phyloP scores from a whole-genome alignment of 495 filamentous ascomycete genomes.

The Astrothelium subdiscretum region DNA sequence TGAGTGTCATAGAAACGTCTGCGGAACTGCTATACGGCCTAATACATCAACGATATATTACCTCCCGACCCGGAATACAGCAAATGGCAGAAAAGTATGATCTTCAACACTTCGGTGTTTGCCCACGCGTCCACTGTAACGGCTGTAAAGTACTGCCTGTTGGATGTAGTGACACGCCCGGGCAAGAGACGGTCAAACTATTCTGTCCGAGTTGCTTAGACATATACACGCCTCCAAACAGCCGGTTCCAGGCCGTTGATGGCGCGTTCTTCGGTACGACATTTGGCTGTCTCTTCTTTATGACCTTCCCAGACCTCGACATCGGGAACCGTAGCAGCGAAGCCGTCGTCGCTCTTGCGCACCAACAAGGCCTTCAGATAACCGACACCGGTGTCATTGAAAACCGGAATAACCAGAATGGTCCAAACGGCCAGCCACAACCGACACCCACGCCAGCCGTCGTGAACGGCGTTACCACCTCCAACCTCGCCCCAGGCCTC shows the following conservation, averaged over 20 bases:
- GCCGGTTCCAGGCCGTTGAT: conserved; percentile 93
- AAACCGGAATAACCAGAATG: neutral
- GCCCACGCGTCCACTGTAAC: conserved; percentile 81
- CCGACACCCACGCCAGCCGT: conserved; percentile 30
- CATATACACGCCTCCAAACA: conserved; percentile 94
- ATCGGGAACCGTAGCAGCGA: conserved; percentile 31
- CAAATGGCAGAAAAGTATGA: conserved; percentile 99
- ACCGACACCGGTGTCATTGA: neutral
- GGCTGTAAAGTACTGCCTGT: conserved; percentile 83
- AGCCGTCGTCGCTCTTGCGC: neutral
- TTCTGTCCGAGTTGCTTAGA: conserved; percentile 96
- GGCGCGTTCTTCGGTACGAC: conserved; percentile 97
- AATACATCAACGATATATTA: conserved; percentile 98
- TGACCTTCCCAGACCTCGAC: conserved; percentile 94
- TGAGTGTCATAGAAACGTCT: conserved; percentile 90
- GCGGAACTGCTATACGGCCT: conserved; percentile 95
- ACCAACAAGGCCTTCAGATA: neutral
- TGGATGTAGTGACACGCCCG: conserved; percentile 83
- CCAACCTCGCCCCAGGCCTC: conserved; percentile 79
- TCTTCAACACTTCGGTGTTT: conserved; percentile 84
- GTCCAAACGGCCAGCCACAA: conserved; percentile 20
- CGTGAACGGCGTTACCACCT: conserved; percentile 74
- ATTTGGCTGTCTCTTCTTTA: conserved; percentile 88
- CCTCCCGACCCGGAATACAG: conserved; percentile 90
- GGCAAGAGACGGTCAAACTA: conserved; percentile 93